Base-by-base conservation (phyloP, 2,329 filamentous ascomycete genomes). In the Cucurbitaria berberidis region DNA sequence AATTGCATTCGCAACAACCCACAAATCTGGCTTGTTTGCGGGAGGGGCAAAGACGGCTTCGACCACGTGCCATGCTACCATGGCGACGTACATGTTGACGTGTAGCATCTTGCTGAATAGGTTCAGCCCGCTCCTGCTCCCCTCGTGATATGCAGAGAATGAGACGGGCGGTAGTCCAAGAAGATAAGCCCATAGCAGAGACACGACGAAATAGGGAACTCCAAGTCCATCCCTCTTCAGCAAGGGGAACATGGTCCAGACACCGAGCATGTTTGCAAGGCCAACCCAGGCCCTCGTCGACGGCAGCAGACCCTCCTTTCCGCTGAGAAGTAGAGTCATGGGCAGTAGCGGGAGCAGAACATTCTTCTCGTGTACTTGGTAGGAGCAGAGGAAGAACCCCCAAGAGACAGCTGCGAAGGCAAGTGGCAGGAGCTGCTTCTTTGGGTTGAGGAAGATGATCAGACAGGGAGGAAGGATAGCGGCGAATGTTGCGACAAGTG, bases 281-380 rank as follows among this genome's bases (percentile, higher is more conserved):
- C 93, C 93, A 4, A 98, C 88, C 95, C 95, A 99, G 1, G 91
- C 87, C 43, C 95, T 85, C 16, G 85, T 86, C 47, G 88, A 86
- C 54, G 89, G 89, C 54, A 86, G 86, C 44, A 99, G 78, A 0
- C 93, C 93, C 43, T 90, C 85, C 57, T 88, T 85, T 15, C 89
- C 87, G 15, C 90, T 89, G 34, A 99, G 81, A 5, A 98, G 81
- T 6, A 97, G 77, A 0, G 93, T 98, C 90, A 96, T 96, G 0
- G 95, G 95, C 72, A 98, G 85, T 41, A 99, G 80, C 1, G 95
- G 96, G 2, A 99, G 84, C 5, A 99, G 81, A 0, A 96, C 91
- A 62, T 93, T 97, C 82, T 99, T 99, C 78, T 99, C 95, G 68
- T 99, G 95, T 0, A 99, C 96, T 72, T 99, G 95, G 74, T 96